Evolutionary conservation across 257 asterid genomes (phyloP), one percentile per base, ranked within the genome.

Genomic region (Salvia splendens): DNA sequence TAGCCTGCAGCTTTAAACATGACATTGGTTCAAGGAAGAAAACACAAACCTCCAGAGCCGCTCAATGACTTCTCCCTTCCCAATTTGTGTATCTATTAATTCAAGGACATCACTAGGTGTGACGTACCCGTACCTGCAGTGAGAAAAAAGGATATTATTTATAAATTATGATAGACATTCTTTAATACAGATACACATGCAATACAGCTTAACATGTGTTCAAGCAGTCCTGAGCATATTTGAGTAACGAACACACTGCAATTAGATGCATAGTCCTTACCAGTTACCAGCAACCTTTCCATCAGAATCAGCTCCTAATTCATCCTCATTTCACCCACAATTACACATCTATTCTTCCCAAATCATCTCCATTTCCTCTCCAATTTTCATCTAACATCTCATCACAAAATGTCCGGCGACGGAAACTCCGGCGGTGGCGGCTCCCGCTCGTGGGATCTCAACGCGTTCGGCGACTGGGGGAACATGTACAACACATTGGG

Each of bases 81-180:
- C 86, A 69, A 95, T 89, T 74, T 95, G 98, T 73, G 71, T 82
- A 78, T 95, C 92, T 33, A 95, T 81, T 82, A 95, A 77, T 63
- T 80, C 98, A 73, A 77, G 76, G 65, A 95, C 96, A 76, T 95
- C 99, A 72, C 71, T 63, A 32, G 99, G 98, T n/a, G 98, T 81
- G 69, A 89, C 97, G 51, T 95, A 95, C 43, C 99, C 99, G 53
- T 87, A 95, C 99, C 99, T 95, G 77, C 82, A 84, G 70, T 40
- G 60, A 50, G n/a, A 65, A 24, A 17, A 36, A 74, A 48, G 69
- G 42, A 28, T 51, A 75, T 4, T 28, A 53, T 50, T 61, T 14
- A 64, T 16, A 40, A 10, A 12, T 53, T 60, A 56, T 50, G n/a
- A n/a, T n/a, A n/a, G 35, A 71, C 38, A 55, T 41, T 67, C 30